Evolutionary conservation across 345 rosid species (phyloP), one percentile per base, ranked within the genome.

Genomic region (Corchorus capsularis): DNA sequence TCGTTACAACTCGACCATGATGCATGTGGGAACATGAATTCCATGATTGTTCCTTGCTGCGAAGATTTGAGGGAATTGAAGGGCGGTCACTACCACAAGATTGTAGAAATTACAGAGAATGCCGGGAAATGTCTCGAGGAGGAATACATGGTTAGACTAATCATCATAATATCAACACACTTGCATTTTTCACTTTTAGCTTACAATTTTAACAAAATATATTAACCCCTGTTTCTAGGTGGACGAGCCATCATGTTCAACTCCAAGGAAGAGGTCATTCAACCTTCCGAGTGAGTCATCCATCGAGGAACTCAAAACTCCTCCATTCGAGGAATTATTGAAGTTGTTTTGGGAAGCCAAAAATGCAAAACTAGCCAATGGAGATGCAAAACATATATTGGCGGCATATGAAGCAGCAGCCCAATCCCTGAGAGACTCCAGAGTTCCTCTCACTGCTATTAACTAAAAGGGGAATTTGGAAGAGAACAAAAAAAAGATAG

Each of bases 201-300:
- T 43, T 19, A 7, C 22, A 2, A 27, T 35, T 3, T 3, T 35
- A 20, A 35, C 4, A 35, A 63, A 63, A 35, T 34, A 35, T 34
- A 2, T 7, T 68, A 39, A 27, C 11, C 65, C 34, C 34, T 20
- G 2, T 19, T 15, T 53, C 20, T 49, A 96, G 99, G 92, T 94
- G 77, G 98, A 96, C 74, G 91, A 92, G 70, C 94, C 97, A 16
- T 89, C 99, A 22, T 94, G 98, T 87, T 94, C 98, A 15, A 94
- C 94, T 6, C 99, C 96, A 0, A 89, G 87, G 75, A 92, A 88
- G 87, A 91, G 99, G 83, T 74, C 83, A 43, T 87, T 92, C 57
- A 88, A 89, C 74, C 87, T 94, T 73, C 97, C 97, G 1, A 91
- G 92, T 81, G 70, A 85, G 5, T 79, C 86, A 62, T 94, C 97